Evolutionary conservation across 2,329 filamentous ascomycete genomes (phyloP).

Genomic region (Penicillium sp.): DNA sequence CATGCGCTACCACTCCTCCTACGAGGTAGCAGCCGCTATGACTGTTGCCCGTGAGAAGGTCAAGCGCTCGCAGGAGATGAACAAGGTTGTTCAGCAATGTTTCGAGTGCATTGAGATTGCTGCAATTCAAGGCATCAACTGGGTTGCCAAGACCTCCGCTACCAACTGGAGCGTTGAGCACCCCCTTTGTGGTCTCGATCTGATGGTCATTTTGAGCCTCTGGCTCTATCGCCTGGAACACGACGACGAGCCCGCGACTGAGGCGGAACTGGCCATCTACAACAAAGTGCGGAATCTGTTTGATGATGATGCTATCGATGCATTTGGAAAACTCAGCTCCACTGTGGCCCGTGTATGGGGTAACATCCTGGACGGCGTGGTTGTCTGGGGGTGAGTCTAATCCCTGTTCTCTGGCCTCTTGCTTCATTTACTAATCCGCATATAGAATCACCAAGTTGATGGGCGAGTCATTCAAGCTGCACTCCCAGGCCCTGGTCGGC

Average conservation of each 20-base stretch:
- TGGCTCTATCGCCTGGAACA: conserved; percentile 99
- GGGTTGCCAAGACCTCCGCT: conserved; percentile 95
- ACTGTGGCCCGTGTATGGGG: conserved; percentile 94
- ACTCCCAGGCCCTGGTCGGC: conserved; percentile 88
- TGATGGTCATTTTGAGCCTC: conserved; percentile 95
- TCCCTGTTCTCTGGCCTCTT: conserved; percentile 9
- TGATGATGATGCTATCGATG: conserved; percentile 82
- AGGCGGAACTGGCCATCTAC: conserved; percentile 45
- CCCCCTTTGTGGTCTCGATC: conserved; percentile 89
- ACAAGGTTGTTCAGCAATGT: conserved; percentile 96
- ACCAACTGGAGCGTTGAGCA: conserved; percentile 99
- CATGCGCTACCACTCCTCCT: conserved; percentile 92
- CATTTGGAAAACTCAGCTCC: conserved; percentile 85
- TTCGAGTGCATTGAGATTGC: conserved; percentile 97
- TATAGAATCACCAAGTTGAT: conserved; percentile 68
- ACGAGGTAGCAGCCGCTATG: conserved; percentile 96
- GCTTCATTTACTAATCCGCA: conserved; percentile 11
- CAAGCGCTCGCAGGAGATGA: conserved; percentile 93
- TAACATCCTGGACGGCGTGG: conserved; percentile 96
- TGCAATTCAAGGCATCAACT: conserved; percentile 88
- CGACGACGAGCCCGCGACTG: conserved; percentile 73
- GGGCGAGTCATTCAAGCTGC: conserved; percentile 96
- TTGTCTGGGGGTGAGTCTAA: conserved; percentile 99
- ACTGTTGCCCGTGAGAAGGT: conserved; percentile 89
- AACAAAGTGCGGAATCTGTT: conserved; percentile 77